Evolutionary conservation across 305 asterid species (phyloP).

Genomic region (Euphrasia arctica): DNA sequence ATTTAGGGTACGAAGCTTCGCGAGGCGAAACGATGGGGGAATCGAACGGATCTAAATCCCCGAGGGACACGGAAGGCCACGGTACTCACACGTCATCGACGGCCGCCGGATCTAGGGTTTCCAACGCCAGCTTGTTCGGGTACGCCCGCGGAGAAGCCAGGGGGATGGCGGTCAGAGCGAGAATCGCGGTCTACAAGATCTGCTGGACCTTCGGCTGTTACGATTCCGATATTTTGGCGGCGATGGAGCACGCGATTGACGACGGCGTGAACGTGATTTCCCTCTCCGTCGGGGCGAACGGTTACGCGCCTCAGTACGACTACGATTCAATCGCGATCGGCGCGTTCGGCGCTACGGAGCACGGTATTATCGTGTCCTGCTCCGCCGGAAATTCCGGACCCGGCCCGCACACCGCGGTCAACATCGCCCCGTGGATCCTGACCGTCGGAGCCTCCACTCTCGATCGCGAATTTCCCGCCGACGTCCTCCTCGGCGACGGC

Average conservation of each 20-base stretch:
- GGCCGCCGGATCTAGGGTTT: conserved; percentile 75
- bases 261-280: conserved; percentile 87
- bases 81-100: conserved; percentile 95
- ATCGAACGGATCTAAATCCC: conserved; percentile 49
- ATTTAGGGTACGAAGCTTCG: conserved; percentile 52
- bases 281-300: conserved; percentile 78
- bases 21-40: conserved; percentile 39
- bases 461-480: conserved; percentile 93
- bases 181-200: conserved; percentile 85
- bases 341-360: conserved; percentile 65
- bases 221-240: conserved; percentile 92
- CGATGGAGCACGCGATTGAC: conserved; percentile 66
- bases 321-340: conserved; percentile 85
- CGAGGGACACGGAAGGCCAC: conserved; percentile 94
- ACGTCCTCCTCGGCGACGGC: conserved; percentile 74
- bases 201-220: conserved; percentile 80
- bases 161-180: conserved; percentile 87
- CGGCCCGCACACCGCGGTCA: conserved; percentile 56
- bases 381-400: conserved; percentile 97
- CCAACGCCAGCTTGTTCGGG: conserved; percentile 72
- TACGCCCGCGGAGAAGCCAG: conserved; percentile 84
- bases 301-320: conserved; percentile 65
- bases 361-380: conserved; percentile 80
- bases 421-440: conserved; percentile 94
- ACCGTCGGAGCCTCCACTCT: conserved; percentile 96